phyloP scores from a whole-genome alignment of 495 filamentous ascomycete species.

The Darksidea phi region DNA sequence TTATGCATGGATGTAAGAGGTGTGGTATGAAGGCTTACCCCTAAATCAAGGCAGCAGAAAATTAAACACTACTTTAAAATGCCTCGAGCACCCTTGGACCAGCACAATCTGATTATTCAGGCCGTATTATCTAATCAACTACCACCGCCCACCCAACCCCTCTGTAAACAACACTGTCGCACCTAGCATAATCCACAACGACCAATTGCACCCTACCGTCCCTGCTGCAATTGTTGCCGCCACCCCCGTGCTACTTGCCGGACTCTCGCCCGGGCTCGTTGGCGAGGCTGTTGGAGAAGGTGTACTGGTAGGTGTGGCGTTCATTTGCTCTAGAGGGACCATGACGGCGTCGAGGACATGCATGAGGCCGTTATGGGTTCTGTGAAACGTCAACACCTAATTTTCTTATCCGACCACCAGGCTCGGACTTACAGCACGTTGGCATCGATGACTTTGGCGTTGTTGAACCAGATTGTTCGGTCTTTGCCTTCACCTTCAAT shows the following conservation, averaged over 20 bases:
- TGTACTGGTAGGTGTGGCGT: constrained; percentile 7
- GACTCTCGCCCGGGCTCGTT: background rate
- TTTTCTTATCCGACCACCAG: background rate
- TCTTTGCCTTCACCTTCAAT: constrained; percentile 17
- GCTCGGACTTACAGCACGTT: constrained; percentile 40
- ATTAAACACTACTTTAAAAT: too few relatives aligned
- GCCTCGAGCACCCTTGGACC: too few relatives aligned
- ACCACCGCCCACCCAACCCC: background rate
- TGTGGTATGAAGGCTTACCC: too few relatives aligned
- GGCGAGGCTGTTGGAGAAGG: background rate
- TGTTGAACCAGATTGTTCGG: constrained; percentile 40
- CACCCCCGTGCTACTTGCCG: constrained; percentile 1
- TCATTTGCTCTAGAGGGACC: constrained; percentile 17
- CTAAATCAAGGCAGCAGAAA: too few relatives aligned
- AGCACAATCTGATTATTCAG: too few relatives aligned
- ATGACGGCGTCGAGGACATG: constrained; percentile 42
- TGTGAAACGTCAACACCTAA: constrained; percentile 7
- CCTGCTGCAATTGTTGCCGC: background rate
- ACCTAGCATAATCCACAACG: background rate
- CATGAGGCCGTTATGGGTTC: constrained; percentile 43
- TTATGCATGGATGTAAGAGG: constrained; percentile 10
- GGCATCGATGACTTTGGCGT: constrained; percentile 39
- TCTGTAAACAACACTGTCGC: background rate
- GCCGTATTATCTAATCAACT: background rate
- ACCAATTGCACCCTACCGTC: background rate